Evolutionary conservation across 1,284 basidiomycete species (phyloP).

Genomic region (Ceratobasidium sp.): DNA sequence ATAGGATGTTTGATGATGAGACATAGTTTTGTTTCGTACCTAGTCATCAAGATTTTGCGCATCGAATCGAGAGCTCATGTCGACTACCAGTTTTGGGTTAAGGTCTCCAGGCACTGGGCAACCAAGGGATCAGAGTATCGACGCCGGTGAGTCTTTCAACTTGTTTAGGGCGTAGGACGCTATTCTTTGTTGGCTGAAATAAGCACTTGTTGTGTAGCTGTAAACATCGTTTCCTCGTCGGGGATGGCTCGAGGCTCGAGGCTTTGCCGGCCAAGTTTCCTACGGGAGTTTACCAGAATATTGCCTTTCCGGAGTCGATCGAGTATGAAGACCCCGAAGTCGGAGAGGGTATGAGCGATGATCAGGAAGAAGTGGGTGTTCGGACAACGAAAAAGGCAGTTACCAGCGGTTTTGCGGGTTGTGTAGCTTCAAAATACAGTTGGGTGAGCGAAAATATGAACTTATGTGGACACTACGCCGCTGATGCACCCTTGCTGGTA

Average conservation of each 20-base stretch:
- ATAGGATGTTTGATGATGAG: background rate
- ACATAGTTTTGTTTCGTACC: background rate
- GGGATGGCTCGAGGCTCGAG: background rate
- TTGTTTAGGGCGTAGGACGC: too few relatives aligned
- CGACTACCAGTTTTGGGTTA: conserved; percentile 25
- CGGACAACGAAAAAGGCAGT: too few relatives aligned
- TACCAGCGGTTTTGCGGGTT: too few relatives aligned
- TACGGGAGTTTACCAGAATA: background rate
- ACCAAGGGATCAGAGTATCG: background rate
- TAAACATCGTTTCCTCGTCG: too few relatives aligned
- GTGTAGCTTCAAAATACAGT: background rate
- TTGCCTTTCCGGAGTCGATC: background rate
- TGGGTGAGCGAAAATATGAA: too few relatives aligned
- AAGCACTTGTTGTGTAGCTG: background rate
- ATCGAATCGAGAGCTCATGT: conserved; percentile 12
- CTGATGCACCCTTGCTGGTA: too few relatives aligned
- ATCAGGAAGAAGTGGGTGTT: background rate
- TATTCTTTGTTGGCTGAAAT: too few relatives aligned
- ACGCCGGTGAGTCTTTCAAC: background rate
- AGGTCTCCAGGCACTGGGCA: background rate
- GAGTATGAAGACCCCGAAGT: background rate
- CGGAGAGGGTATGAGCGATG: too few relatives aligned
- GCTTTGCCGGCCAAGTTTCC: background rate
- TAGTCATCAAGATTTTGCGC: conserved; percentile 4
- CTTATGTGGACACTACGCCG: too few relatives aligned